phyloP scores from a whole-genome alignment of 495 filamentous ascomycete species.

The Penicillium macrosclerotiorum region DNA sequence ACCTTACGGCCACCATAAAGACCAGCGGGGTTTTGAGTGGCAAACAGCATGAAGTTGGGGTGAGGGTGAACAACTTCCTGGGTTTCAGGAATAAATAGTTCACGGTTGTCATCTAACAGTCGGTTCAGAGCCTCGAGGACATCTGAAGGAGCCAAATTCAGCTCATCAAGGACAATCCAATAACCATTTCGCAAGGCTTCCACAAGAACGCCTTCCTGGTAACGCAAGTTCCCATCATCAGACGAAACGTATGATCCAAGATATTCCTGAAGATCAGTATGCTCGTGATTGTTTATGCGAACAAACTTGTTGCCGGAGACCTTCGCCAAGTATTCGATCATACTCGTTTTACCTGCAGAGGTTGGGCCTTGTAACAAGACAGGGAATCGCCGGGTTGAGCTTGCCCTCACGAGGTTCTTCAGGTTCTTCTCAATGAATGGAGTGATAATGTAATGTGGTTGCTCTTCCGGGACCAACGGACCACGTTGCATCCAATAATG shows the following conservation, averaged over 20 bases:
- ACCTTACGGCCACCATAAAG: slow-evolving; percentile 93
- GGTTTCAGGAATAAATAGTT: slow-evolving; percentile 94
- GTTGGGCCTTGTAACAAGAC: slow-evolving; percentile 97
- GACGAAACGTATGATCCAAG: slow-evolving; percentile 90
- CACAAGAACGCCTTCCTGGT: slow-evolving; percentile 93
- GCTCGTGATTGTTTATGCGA: slow-evolving; percentile 98
- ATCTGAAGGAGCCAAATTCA: slow-evolving; percentile 95
- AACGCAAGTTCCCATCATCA: slow-evolving; percentile 76
- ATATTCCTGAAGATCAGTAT: slow-evolving; percentile 98
- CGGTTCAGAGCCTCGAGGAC: slow-evolving; percentile 94
- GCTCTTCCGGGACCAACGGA: slow-evolving; percentile 58
- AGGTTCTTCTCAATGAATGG: slow-evolving; percentile 93
- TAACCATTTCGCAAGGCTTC: slow-evolving; percentile 88
- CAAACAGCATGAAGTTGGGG: slow-evolving; percentile 95
- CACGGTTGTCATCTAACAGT: slow-evolving; percentile 94
- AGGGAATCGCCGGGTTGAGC: slow-evolving; percentile 86
- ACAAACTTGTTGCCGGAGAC: slow-evolving; percentile 95
- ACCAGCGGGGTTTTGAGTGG: slow-evolving; percentile 97
- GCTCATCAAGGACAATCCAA: slow-evolving; percentile 97
- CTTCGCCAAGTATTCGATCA: slow-evolving; percentile 97
- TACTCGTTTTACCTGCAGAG: slow-evolving; percentile 95
- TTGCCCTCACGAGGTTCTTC: slow-evolving; percentile 87
- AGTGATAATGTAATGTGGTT: slow-evolving; percentile 92
- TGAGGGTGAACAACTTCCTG: slow-evolving; percentile 91
- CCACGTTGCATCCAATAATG: slow-evolving; percentile 92